A percentile compares a stretch with the other conserved stretches of the same genome.
Conservation (phyloP, 768 basidiomycete species). For the Tephrocybe sp. region DNA sequence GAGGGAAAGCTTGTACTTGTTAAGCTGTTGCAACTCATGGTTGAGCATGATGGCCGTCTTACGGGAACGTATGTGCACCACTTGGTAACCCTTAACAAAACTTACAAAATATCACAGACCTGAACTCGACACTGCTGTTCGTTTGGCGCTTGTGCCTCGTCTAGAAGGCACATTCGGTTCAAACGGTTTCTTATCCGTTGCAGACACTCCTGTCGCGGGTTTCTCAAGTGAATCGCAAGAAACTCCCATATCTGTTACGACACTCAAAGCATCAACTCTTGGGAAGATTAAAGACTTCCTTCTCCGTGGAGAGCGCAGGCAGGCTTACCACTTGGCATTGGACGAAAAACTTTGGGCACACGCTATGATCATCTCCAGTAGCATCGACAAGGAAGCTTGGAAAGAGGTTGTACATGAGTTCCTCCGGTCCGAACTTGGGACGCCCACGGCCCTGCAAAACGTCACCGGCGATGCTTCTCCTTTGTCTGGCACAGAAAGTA, state of each 20-base stretch:
- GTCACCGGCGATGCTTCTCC: constrained; percentile 15
- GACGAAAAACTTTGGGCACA: constrained; percentile 93
- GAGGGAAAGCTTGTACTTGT: constrained; percentile 79
- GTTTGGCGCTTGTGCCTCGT: constrained; percentile 66
- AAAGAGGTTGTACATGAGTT: constrained; percentile 89
- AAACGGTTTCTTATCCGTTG: constrained; percentile 27
- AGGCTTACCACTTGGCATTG: constrained; percentile 85
- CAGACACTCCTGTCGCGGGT: constrained; percentile 29
- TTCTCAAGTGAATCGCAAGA: constrained; percentile 36
- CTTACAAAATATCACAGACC: constrained; percentile 31
- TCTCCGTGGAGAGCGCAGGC: constrained; percentile 77
- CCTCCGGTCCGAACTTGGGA: constrained; percentile 68
- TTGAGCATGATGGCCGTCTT: constrained; percentile 86
- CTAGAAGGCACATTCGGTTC: constrained; percentile 31
- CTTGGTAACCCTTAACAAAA: too few species aligned
- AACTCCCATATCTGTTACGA: constrained; percentile 53
- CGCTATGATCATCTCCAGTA: constrained; percentile 91
- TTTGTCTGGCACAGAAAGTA: constrained; percentile 57
- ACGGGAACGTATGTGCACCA: constrained; percentile 75
- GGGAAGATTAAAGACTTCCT: constrained; percentile 79
- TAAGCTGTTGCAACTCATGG: constrained; percentile 71
- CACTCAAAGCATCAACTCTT: constrained; percentile 60
- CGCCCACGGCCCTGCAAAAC: constrained; percentile 14
- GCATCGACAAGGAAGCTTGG: constrained; percentile 92
- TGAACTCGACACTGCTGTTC: constrained; percentile 70